Base-by-base conservation (phyloP, 352 stramenopile genomes). In the Pythium pyrilobum region DNA sequence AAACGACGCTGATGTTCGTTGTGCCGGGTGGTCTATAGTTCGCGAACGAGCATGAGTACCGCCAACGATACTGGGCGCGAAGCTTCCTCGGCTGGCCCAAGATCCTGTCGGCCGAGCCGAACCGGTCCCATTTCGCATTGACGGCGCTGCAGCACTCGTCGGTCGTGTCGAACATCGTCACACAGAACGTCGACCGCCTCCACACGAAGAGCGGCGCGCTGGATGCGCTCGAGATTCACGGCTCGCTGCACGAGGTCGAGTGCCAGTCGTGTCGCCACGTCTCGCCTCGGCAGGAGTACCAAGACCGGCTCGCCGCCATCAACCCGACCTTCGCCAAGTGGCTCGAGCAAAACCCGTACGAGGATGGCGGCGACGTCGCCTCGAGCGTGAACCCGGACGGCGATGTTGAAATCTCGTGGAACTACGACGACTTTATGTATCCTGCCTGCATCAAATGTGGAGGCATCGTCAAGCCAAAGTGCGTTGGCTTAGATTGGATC, bases 121-220 rank as follows among this genome's bases (percentile, higher is more conserved):
- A 98, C 62, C 57, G 52, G 5, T 94, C 92, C 23, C 96, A 99
- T 66, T 27, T 74, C 24, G 87, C 91, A 15, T 52, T 99, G 9
- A 85, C 96, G 2, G 47, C 58, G 23, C 67, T 98, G 21, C 83
- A 93, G 59, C 69, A 60, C 13, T 42, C 39, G 12, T 61, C 56
- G 0, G 55, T 75, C 2, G 54, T 90, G 24, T 71, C 67, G 0
- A 69, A 77, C 37, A 81, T 98, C 20, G 75, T 98, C 31, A 99
- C 96, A 12, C 96, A 99, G 72, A 99, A 99, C 66, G 96, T 99
- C n/a, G 96, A 99, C 67, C 72, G 74, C 0, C 71, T 99, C 45
- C 96, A 99, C 74, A 71, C 83, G 12, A 89, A 87, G 58, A 96
- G 89, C 23, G 96, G 95, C 9, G 85, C 81, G 6, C 54, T 67